Percentiles rank a stretch among this genome's conserved stretches.
phyloP scores from a whole-genome alignment of 2,329 filamentous ascomycete species.

The Fusarium cicatricum region DNA sequence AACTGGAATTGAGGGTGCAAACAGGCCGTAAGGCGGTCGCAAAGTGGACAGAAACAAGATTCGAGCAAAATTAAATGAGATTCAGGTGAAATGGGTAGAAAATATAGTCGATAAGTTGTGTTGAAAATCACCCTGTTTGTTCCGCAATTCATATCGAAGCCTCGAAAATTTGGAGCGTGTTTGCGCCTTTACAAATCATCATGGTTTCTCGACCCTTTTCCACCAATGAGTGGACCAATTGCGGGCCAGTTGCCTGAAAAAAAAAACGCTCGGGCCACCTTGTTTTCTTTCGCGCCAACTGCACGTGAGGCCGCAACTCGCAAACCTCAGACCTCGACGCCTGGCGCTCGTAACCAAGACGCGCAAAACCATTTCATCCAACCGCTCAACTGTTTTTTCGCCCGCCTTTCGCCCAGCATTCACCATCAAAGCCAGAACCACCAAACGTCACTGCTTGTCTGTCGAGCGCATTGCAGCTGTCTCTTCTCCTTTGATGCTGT shows the following conservation, averaged over 20 bases:
- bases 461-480: slow-evolving; percentile 3
- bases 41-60: slow-evolving; percentile 16
- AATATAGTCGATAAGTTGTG: background rate
- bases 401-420: slow-evolving; percentile 18
- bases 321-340: slow-evolving; percentile 31
- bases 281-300: slow-evolving; percentile 38
- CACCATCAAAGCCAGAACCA: slow-evolving; percentile 14
- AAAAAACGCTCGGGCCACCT: slow-evolving; percentile 34
- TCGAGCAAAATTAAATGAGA: background rate
- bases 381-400: slow-evolving; percentile 20
- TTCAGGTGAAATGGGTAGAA: background rate
- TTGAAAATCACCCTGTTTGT: slow-evolving; percentile 16
- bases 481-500: slow-evolving; percentile 17
- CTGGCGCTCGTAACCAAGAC: slow-evolving; percentile 30
- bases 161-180: slow-evolving; percentile 15
- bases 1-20: slow-evolving; percentile 31
- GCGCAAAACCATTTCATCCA: slow-evolving; percentile 36
- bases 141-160: slow-evolving; percentile 23
- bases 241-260: slow-evolving; percentile 36
- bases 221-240: slow-evolving; percentile 24
- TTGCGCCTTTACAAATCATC: slow-evolving; percentile 27
- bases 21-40: slow-evolving; percentile 1
- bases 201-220: slow-evolving; percentile 7
- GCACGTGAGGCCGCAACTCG: slow-evolving; percentile 35
- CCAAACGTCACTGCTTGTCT: slow-evolving; percentile 9